Conservation (phyloP, 257 asterid genomes). For the Ligustrum vulgare region DNA sequence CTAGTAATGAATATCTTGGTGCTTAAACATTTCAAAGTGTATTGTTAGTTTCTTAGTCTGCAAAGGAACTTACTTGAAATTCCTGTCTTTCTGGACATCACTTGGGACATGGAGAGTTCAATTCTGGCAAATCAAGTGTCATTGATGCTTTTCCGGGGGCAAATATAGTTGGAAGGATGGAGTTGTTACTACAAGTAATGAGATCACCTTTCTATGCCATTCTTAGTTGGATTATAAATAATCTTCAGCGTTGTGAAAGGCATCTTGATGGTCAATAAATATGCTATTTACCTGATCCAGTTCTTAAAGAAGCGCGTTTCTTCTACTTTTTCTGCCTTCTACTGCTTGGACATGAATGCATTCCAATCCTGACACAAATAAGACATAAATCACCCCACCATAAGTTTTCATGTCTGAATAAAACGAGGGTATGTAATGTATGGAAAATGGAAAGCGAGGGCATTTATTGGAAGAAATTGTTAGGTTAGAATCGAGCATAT, state of each 20-base stretch:
- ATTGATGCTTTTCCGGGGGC: constrained; percentile 96
- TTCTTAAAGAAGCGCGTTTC: constrained; percentile 82
- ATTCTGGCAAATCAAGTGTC: constrained; percentile 96
- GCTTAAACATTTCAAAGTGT: neutral
- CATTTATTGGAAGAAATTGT: too few species aligned
- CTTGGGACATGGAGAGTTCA: constrained; percentile 99
- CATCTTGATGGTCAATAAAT: constrained; percentile 94
- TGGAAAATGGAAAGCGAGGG: too few species aligned
- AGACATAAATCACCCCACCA: too few species aligned
- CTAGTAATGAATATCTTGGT: neutral
- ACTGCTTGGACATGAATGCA: neutral
- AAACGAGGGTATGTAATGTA: too few species aligned
- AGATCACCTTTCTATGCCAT: constrained; percentile 86
- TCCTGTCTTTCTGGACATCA: constrained; percentile 29
- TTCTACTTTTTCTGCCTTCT: constrained; percentile 10
- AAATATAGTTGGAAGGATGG: constrained; percentile 84
- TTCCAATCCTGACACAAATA: neutral
- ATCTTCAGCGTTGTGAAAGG: constrained; percentile 77
- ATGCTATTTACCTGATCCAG: constrained; percentile 92
- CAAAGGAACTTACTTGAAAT: constrained; percentile 24
- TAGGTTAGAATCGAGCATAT: too few species aligned
- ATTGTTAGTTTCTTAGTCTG: constrained; percentile 14
- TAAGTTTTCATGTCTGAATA: too few species aligned
- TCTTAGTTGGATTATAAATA: constrained; percentile 53
- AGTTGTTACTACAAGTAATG: constrained; percentile 95